Evolutionary conservation across 2,329 filamentous ascomycete genomes (phyloP).

Genomic region (Colletotrichum melonis): DNA sequence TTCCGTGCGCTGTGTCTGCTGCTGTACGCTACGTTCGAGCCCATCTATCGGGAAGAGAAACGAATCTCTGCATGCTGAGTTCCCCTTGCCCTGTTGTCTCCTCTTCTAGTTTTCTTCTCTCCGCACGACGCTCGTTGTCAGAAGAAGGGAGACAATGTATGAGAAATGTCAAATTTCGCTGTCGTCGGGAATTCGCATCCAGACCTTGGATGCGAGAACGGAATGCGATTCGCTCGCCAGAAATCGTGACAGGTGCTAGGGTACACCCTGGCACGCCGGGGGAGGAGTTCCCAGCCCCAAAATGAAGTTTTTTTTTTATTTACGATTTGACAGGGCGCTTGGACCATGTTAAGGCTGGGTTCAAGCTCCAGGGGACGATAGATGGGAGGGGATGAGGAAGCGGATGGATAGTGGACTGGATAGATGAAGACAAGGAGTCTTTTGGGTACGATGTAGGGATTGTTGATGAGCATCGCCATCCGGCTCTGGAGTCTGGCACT

Average conservation of each 20-base stretch:
- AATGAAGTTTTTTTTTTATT: conserved; percentile 23
- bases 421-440: not conserved
- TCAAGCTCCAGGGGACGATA: conserved; percentile 19
- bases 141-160: conserved; percentile 12
- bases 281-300: conserved; percentile 6
- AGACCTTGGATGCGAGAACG: conserved; percentile 11
- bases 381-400: not conserved
- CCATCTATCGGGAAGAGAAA: not conserved
- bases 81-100: not conserved
- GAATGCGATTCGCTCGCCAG: conserved; percentile 34
- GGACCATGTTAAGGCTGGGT: conserved; percentile 34
- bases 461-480: conserved; percentile 7
- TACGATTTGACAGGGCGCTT: conserved; percentile 37
- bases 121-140: not conserved
- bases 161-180: conserved; percentile 3
- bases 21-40: not conserved
- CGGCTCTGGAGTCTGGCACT: conserved; percentile 3
- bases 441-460: not conserved
- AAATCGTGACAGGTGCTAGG: conserved; percentile 33
- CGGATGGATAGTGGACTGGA: not conserved
- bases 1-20: not conserved
- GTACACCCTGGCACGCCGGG: conserved; percentile 13
- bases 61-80: not conserved
- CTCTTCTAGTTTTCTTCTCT: not conserved
- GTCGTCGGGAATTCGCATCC: conserved; percentile 25